Evolutionary conservation across 2,329 filamentous ascomycete species (phyloP).

Genomic region (Aaosphaeria arxii): DNA sequence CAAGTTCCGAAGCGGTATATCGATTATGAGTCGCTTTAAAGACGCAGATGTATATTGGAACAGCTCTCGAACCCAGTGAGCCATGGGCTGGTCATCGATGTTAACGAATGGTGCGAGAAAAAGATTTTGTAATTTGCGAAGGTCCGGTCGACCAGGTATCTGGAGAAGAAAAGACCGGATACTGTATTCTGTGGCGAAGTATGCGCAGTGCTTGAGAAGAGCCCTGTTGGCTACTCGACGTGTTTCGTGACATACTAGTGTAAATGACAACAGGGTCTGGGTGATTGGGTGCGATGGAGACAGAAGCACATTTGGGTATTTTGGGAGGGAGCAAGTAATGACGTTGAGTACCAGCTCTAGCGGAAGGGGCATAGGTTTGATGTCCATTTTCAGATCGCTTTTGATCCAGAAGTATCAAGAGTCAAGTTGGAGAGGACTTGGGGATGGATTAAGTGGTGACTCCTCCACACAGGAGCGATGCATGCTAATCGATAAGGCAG

Average conservation of each 20-base stretch:
- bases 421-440: too few species aligned
- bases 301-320: constrained; percentile 20
- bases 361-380: constrained; percentile 15
- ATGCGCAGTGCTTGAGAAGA: constrained; percentile 47
- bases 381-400: constrained; percentile 6
- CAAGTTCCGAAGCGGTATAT: constrained; percentile 48
- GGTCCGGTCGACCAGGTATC: constrained; percentile 9
- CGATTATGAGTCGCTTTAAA: constrained; percentile 47
- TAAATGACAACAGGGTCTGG: constrained; percentile 46
- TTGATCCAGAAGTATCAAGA: too few species aligned
- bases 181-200: constrained; percentile 38
- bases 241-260: constrained; percentile 43
- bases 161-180: constrained; percentile 24
- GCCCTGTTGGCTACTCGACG: constrained; percentile 41
- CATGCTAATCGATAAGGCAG: too few species aligned
- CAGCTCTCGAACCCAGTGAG: constrained; percentile 42
- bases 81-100: constrained; percentile 44
- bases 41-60: constrained; percentile 41
- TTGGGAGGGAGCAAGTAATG: constrained; percentile 19
- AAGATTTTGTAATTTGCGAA: constrained; percentile 38
- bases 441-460: constrained; percentile 1
- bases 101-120: constrained; percentile 27
- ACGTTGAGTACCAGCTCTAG: constrained; percentile 26
- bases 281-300: constrained; percentile 41
- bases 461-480: background rate